Percentiles rank a stretch among this genome's conserved stretches.
Conservation (phyloP, 441 rosid genomes). For the Monsonia emarginata region DNA sequence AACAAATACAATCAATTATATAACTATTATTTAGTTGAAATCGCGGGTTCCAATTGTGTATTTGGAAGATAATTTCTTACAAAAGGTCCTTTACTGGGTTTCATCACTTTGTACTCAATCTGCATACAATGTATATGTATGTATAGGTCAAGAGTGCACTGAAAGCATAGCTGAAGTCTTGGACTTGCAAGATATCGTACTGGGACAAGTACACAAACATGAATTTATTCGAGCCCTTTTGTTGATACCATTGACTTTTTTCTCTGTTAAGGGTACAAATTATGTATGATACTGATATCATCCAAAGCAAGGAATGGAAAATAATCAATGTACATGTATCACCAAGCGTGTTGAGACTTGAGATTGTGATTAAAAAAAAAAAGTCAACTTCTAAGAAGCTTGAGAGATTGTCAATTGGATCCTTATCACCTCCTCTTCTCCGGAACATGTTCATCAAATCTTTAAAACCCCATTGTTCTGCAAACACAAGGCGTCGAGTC, state of each 20-base stretch:
- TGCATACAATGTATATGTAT: not conserved
- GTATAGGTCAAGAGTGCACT: not conserved
- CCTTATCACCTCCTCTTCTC: not conserved
- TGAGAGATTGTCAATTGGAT: not conserved
- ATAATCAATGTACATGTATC: not conserved
- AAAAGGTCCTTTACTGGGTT: not conserved
- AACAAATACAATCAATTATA: too few species aligned
- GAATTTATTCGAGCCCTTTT: too few species aligned
- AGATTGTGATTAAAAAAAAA: not conserved
- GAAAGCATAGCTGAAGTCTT: not conserved
- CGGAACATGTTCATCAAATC: not conserved
- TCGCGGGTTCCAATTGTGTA: too few species aligned
- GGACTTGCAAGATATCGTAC: not conserved
- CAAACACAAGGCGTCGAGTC: too few species aligned
- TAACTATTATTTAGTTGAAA: too few species aligned
- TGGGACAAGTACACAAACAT: not conserved
- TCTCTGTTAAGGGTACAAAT: not conserved
- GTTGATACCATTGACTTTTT: not conserved
- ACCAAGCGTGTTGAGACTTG: too few species aligned
- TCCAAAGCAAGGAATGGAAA: not conserved
- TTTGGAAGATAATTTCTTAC: too few species aligned
- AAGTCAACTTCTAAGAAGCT: not conserved
- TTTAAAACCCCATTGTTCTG: not conserved
- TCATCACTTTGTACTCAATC: not conserved
- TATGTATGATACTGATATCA: not conserved